Conservation (phyloP, 2,329 filamentous ascomycete species). For the Fusarium fujikuroi region DNA sequence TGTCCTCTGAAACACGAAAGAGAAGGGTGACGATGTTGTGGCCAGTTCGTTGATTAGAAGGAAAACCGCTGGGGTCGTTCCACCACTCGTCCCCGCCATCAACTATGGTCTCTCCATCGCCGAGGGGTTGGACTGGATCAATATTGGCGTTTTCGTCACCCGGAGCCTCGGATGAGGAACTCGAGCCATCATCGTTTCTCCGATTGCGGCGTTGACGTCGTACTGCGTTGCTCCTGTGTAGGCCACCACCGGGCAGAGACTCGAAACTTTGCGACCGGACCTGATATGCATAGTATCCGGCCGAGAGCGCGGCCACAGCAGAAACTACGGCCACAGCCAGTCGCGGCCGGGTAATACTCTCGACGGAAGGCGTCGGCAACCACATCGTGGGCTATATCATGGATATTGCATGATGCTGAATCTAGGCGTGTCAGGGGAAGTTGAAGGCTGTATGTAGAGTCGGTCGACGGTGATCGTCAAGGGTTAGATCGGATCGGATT, state of each 20-base stretch:
- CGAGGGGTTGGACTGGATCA: conserved; percentile 44
- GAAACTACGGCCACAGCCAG: conserved; percentile 67
- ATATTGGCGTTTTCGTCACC: conserved; percentile 58
- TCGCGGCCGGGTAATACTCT: conserved; percentile 65
- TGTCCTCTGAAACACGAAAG: conserved; percentile 93
- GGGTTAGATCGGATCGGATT: not conserved
- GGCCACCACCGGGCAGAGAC: conserved; percentile 46
- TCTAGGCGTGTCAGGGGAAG: conserved; percentile 16
- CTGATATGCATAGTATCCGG: conserved; percentile 68
- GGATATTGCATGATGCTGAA: conserved; percentile 48
- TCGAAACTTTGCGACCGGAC: conserved; percentile 43
- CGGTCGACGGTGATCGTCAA: not conserved
- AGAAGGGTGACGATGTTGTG: conserved; percentile 87
- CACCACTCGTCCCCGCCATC: conserved; percentile 63
- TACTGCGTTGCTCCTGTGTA: conserved; percentile 76
- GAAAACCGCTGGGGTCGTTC: conserved; percentile 56
- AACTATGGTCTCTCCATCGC: conserved; percentile 54
- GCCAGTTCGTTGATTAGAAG: conserved; percentile 64
- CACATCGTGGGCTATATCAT: conserved; percentile 55
- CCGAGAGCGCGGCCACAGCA: conserved; percentile 65
- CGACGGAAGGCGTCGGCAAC: conserved; percentile 60
- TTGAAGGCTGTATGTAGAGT: not conserved
- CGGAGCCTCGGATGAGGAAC: conserved; percentile 54
- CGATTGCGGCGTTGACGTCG: conserved; percentile 59
- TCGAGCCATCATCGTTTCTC: conserved; percentile 53